Conservation (phyloP, 163 green algal species). For the Botryococcus braunii region DNA sequence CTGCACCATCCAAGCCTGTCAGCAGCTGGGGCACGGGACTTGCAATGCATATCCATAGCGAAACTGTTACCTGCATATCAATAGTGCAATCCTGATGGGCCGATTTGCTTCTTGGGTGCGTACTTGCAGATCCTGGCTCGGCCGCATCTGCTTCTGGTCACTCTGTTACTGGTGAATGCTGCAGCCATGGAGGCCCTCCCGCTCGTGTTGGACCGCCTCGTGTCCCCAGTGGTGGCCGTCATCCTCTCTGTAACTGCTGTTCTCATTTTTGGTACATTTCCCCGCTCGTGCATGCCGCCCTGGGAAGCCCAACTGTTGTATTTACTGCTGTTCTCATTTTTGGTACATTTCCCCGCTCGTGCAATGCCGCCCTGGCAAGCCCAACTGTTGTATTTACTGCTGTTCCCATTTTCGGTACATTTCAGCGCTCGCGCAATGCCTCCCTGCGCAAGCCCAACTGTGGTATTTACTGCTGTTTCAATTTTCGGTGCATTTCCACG, state of each 20-base stretch:
- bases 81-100: no score
- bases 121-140: slow-evolving; percentile 45
- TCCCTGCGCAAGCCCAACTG: slow-evolving; percentile 66
- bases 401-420: slow-evolving; percentile 89
- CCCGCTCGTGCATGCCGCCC: slow-evolving; percentile 78
- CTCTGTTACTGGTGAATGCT: slow-evolving; percentile 85
- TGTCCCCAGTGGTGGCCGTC: slow-evolving; percentile 64
- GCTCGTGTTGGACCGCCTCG: slow-evolving; percentile 79
- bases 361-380: slow-evolving; percentile 71
- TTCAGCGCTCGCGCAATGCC: no score
- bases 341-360: slow-evolving; percentile 86
- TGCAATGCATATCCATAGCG: no score
- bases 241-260: slow-evolving; percentile 83
- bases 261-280: slow-evolving; percentile 87
- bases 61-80: no score
- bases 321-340: slow-evolving; percentile 86
- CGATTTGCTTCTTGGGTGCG: neutral
- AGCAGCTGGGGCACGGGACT: no score
- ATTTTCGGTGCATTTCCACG: slow-evolving; percentile 85
- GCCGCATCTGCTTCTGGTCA: slow-evolving; percentile 78
- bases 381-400: slow-evolving; percentile 69
- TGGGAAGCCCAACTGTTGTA: slow-evolving; percentile 68
- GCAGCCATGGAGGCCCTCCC: slow-evolving; percentile 76
- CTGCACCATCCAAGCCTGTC: no score
- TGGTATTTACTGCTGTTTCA: slow-evolving; percentile 77